Evolutionary conservation across 139 green algal species (phyloP).

Genomic region (Tetradesmus obliquus): DNA sequence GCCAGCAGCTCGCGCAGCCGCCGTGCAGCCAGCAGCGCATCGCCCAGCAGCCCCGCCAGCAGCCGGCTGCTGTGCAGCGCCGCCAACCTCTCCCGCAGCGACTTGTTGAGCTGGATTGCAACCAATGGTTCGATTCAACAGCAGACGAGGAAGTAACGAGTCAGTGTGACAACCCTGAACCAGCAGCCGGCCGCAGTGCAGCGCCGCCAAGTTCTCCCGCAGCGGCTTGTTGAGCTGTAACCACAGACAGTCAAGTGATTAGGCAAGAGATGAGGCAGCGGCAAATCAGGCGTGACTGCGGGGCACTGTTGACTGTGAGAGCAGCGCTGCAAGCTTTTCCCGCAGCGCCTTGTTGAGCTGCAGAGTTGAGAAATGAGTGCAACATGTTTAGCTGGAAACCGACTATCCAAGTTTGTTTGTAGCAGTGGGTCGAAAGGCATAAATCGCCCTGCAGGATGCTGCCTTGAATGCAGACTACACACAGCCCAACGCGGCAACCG

Average conservation of each 20-base stretch:
- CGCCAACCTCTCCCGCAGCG: conserved; percentile 20
- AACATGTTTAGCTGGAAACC: too few species aligned
- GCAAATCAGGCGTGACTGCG: not conserved
- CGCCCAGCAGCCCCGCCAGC: conserved; percentile 37
- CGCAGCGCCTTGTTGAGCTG: not conserved
- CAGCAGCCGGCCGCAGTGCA: conserved; percentile 22
- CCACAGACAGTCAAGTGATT: not conserved
- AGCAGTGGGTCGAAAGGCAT: too few species aligned
- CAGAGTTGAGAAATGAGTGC: not conserved
- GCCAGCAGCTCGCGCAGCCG: conserved; percentile 31
- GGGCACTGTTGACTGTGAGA: not conserved
- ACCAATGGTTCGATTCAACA: not conserved
- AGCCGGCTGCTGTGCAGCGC: conserved; percentile 2
- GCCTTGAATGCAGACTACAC: too few species aligned
- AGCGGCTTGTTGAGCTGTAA: conserved; percentile 48
- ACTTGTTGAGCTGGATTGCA: conserved; percentile 49
- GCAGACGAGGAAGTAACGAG: not conserved
- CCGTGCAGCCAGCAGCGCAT: conserved; percentile 6
- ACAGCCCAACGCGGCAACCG: not conserved
- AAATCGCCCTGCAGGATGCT: too few species aligned
- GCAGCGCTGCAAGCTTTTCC: conserved; percentile 24
- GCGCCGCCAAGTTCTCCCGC: conserved; percentile 7
- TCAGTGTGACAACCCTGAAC: not conserved
- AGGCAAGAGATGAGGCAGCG: not conserved
- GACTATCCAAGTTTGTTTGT: too few species aligned